phyloP scores from a whole-genome alignment of 2,329 filamentous ascomycete species.

The Corinectria fuckeliana region DNA sequence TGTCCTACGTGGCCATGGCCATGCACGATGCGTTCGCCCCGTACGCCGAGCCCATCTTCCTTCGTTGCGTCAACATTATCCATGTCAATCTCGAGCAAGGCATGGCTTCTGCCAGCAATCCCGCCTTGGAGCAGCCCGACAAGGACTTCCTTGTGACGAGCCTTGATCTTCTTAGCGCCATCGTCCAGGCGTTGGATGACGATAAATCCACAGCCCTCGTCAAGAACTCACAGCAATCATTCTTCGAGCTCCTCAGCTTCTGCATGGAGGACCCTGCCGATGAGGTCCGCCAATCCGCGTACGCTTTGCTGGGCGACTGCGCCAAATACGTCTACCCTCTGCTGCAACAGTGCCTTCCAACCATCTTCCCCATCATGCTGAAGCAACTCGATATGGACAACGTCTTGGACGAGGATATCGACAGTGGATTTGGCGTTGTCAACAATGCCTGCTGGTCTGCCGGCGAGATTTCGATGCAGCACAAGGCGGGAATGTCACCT shows the following conservation, averaged over 20 bases:
- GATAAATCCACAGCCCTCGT: conserved; percentile 79
- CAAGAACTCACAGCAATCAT: conserved; percentile 74
- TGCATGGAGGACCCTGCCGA: conserved; percentile 93
- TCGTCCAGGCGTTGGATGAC: conserved; percentile 85
- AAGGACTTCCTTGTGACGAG: conserved; percentile 98
- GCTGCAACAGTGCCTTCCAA: conserved; percentile 74
- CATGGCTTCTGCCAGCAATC: conserved; percentile 71
- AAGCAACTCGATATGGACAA: conserved; percentile 84
- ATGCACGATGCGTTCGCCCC: conserved; percentile 82
- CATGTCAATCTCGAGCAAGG: conserved; percentile 88
- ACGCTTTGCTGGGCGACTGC: conserved; percentile 92
- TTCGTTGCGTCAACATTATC: conserved; percentile 87
- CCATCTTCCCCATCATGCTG: conserved; percentile 81
- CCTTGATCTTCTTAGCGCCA: conserved; percentile 88
- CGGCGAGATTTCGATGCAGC: conserved; percentile 87
- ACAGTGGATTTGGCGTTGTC: conserved; percentile 87
- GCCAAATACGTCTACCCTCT: conserved; percentile 90
- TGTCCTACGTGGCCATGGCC: conserved; percentile 91
- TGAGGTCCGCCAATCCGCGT: conserved; percentile 94
- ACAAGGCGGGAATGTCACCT: conserved; percentile 75
- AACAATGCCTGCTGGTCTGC: conserved; percentile 99
- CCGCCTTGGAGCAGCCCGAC: conserved; percentile 77
- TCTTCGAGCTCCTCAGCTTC: conserved; percentile 89
- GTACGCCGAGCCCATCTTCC: conserved; percentile 86
- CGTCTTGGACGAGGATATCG: conserved; percentile 79